Conservation (phyloP, 2,329 filamentous ascomycete species). For the Cadophora sp. region DNA sequence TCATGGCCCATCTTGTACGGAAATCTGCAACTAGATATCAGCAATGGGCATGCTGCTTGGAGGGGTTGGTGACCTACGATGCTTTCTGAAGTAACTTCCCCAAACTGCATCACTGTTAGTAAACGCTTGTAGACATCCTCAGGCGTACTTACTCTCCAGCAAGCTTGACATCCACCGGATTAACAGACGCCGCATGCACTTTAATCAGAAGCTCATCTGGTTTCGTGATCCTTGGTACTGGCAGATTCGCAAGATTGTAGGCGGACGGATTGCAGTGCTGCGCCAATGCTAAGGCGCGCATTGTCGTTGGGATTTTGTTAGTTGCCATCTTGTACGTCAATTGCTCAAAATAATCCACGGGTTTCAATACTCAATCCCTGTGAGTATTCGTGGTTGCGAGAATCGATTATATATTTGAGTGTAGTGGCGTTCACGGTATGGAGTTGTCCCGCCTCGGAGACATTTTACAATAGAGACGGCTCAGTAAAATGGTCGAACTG, state of each 20-base stretch:
- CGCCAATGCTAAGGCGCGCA: slow-evolving; percentile 38
- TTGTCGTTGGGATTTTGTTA: slow-evolving; percentile 32
- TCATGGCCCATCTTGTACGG: slow-evolving; percentile 54
- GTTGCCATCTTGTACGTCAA: slow-evolving; percentile 27
- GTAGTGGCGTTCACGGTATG: slow-evolving; percentile 15
- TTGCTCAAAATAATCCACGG: not conserved
- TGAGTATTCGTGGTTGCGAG: not conserved
- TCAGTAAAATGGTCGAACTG: not conserved
- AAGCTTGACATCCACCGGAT: slow-evolving; percentile 51
- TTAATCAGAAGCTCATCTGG: slow-evolving; percentile 54
- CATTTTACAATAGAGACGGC: not conserved
- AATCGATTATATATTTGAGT: not conserved
- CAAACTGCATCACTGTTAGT: not conserved
- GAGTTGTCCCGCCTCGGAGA: slow-evolving; percentile 15
- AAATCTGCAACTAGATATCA: slow-evolving; percentile 42
- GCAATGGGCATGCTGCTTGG: not conserved
- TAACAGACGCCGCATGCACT: slow-evolving; percentile 52
- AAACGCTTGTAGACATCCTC: slow-evolving; percentile 5
- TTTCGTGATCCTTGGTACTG: slow-evolving; percentile 51
- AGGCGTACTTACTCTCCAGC: slow-evolving; percentile 43
- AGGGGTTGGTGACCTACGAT: not conserved
- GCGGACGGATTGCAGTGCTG: slow-evolving; percentile 37
- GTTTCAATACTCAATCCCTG: not conserved
- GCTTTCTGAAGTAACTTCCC: slow-evolving; percentile 8
- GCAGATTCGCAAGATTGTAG: slow-evolving; percentile 49